Percentiles rank a stretch among this genome's conserved stretches.
phyloP scores from a whole-genome alignment of 768 basidiomycete species.

The Boletus rubescentipes region DNA sequence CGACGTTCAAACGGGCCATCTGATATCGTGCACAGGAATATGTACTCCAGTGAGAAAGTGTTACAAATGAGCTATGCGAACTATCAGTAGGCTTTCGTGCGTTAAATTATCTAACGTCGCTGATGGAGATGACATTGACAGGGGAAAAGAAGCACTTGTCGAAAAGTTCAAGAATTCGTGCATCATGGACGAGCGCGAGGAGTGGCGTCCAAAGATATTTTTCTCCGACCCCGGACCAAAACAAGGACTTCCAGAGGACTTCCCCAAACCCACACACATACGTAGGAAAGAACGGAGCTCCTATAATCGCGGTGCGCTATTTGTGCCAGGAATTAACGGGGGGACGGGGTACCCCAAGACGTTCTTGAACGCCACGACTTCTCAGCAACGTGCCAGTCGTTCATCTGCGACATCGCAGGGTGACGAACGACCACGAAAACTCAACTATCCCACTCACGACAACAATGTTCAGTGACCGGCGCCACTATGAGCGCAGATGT shows the following conservation, averaged over 20 bases:
- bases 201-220: constrained; percentile 85
- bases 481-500: neutral
- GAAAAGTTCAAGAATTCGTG: constrained; percentile 92
- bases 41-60: constrained; percentile 90
- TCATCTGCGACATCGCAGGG: constrained; percentile 11
- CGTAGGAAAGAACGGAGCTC: constrained; percentile 82
- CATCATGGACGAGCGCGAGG: constrained; percentile 84
- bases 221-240: constrained; percentile 68
- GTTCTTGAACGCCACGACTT: constrained; percentile 24
- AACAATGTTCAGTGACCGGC: constrained; percentile 7
- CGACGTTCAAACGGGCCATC: neutral
- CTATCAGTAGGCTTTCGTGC: constrained; percentile 66
- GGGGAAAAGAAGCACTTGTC: constrained; percentile 87
- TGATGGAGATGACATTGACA: constrained; percentile 25
- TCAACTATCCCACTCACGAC: constrained; percentile 10
- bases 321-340: constrained; percentile 45
- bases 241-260: constrained; percentile 75
- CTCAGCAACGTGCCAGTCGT: constrained; percentile 21
- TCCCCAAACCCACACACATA: constrained; percentile 80
- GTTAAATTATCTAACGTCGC: constrained; percentile 2
- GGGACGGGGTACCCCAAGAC: constrained; percentile 28
- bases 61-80: constrained; percentile 92
- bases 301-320: constrained; percentile 72
- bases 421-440: constrained; percentile 29
- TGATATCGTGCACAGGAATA: constrained; percentile 57